These are phyloP conservation scores for Candolleomyces aberdarensis DNA, from an alignment of 768 basidiomycete species.

Conservation along the genomic window DNA sequence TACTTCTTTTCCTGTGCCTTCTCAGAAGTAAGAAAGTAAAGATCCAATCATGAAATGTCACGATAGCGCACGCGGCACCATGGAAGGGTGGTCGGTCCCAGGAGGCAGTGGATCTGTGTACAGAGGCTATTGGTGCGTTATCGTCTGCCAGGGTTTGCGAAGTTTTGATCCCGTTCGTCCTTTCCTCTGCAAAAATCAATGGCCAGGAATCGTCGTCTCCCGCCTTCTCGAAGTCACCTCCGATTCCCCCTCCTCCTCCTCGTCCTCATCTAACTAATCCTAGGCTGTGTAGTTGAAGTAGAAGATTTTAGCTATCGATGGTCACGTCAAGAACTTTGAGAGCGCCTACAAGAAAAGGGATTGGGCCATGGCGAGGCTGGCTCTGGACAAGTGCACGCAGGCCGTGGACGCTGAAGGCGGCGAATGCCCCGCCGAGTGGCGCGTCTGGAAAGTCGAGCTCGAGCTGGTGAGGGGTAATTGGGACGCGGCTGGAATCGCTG, in stretches of 20 bases:
- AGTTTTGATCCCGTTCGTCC: not conserved
- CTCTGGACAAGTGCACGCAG: constrained; percentile 74
- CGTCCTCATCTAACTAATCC: constrained; percentile 53
- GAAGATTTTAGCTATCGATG: constrained; percentile 59
- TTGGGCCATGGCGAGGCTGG: constrained; percentile 77
- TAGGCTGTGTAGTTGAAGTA: constrained; percentile 58
- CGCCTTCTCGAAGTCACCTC: constrained; percentile 46
- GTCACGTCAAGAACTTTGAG: constrained; percentile 64
- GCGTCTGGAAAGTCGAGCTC: constrained; percentile 74
- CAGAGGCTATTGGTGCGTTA: constrained; percentile 64
- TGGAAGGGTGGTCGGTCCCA: constrained; percentile 43
- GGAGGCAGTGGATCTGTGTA: constrained; percentile 73
- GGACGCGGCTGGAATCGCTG: constrained; percentile 72
- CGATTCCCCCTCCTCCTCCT: constrained; percentile 50
- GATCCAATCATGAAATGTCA: too few relatives aligned
- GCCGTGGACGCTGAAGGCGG: constrained; percentile 72
- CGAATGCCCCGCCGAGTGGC: constrained; percentile 77
- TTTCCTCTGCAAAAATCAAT: constrained; percentile 44
- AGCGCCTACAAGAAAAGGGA: constrained; percentile 54
- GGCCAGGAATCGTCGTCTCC: constrained; percentile 66
- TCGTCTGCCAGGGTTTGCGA: too few relatives aligned
- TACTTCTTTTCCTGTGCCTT: too few relatives aligned
- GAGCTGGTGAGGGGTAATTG: constrained; percentile 67
- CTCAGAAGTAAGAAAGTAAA: too few relatives aligned
- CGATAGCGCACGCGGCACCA: too few relatives aligned